These are phyloP conservation scores for Neohortaea acidophila DNA, from an alignment of 495 filamentous ascomycete species.

Conservation along the genomic window DNA sequence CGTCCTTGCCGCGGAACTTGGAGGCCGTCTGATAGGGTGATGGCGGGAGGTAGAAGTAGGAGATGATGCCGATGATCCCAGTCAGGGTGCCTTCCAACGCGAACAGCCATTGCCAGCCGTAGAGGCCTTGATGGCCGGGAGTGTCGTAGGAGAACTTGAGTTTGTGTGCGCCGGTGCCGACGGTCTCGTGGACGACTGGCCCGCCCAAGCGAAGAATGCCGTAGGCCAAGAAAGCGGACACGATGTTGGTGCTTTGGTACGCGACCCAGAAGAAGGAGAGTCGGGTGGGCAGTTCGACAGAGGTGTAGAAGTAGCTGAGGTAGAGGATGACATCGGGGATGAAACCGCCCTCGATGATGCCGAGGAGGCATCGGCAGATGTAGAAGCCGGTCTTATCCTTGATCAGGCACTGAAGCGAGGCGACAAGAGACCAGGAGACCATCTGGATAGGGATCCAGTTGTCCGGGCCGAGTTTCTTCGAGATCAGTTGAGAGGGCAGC, in stretches of 20 bases:
- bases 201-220: slow-evolving; percentile 40
- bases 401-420: slow-evolving; percentile 50
- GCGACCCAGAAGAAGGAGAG: slow-evolving; percentile 39
- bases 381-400: slow-evolving; percentile 38
- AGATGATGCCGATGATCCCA: slow-evolving; percentile 35
- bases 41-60: slow-evolving; percentile 42
- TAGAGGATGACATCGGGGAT: slow-evolving; percentile 34
- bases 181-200: slow-evolving; percentile 31
- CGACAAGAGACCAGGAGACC: slow-evolving; percentile 61
- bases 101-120: slow-evolving; percentile 27
- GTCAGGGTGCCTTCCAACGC: slow-evolving; percentile 42
- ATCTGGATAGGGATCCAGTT: slow-evolving; percentile 49
- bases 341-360: slow-evolving; percentile 32
- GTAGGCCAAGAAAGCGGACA: slow-evolving; percentile 36
- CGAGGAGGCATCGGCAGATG: slow-evolving; percentile 31
- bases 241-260: slow-evolving; percentile 43
- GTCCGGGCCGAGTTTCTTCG: slow-evolving; percentile 58
- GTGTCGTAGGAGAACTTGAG: too few relatives aligned
- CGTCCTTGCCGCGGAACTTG: slow-evolving; percentile 39
- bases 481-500: slow-evolving; percentile 34
- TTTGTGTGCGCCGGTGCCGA: slow-evolving; percentile 36
- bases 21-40: slow-evolving; percentile 37
- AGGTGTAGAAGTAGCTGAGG: slow-evolving; percentile 39
- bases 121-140: neutral
- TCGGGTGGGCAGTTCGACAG: slow-evolving; percentile 35